Conservation (phyloP, 768 basidiomycete species). For the Trametes maxima region DNA sequence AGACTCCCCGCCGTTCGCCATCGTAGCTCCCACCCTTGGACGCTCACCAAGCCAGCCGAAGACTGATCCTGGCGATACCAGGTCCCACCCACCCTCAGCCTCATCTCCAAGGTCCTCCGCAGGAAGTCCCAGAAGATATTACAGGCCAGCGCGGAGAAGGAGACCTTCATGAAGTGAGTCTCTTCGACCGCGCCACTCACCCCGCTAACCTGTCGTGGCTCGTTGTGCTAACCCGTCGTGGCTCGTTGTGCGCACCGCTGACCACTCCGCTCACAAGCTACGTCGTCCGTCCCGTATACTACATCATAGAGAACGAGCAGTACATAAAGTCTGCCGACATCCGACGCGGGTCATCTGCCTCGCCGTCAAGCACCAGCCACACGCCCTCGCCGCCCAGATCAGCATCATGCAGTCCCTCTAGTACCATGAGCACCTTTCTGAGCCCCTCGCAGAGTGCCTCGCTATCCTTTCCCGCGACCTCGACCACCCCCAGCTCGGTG, state of each 20-base stretch:
- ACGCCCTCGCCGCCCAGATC: conserved; percentile 82
- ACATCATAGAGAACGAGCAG: conserved; percentile 80
- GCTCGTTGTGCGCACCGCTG: neutral
- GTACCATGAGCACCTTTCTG: conserved; percentile 92
- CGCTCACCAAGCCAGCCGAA: conserved; percentile 38
- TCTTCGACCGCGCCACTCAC: neutral
- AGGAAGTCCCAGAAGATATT: conserved; percentile 80
- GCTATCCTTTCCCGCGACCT: conserved; percentile 80
- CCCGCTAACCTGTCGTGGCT: too few relatives aligned
- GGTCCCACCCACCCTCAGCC: conserved; percentile 64
- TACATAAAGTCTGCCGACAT: conserved; percentile 84
- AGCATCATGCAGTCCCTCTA: conserved; percentile 90
- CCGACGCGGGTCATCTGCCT: conserved; percentile 79
- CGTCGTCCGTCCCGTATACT: conserved; percentile 85
- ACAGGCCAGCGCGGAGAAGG: conserved; percentile 84
- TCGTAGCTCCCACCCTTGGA: too few relatives aligned
- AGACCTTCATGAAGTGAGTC: conserved; percentile 81
- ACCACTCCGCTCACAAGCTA: conserved; percentile 53
- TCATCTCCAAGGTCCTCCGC: conserved; percentile 74
- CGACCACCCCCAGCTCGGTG: conserved; percentile 86
- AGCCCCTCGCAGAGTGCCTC: conserved; percentile 92
- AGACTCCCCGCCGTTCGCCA: too few relatives aligned
- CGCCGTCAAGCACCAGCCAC: conserved; percentile 89
- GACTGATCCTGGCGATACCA: conserved; percentile 80
- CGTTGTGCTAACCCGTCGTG: too few relatives aligned